Base-by-base conservation (phyloP, 331 rosid genomes). In the Malus hybrid region DNA sequence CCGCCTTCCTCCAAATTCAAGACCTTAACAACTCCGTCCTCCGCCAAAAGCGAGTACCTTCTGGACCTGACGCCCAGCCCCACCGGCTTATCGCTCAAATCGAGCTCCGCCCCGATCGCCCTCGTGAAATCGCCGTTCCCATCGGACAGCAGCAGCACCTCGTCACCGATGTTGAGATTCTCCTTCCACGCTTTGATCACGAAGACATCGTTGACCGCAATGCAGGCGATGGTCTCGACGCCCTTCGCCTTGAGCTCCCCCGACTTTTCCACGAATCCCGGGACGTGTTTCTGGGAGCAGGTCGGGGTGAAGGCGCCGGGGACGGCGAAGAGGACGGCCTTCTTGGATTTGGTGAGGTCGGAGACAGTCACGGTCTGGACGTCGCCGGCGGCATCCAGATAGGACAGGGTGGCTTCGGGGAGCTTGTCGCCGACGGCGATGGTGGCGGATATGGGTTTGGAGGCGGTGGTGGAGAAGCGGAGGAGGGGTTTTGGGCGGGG, bases 231-330 rank as follows among this genome's bases (percentile, higher is more conserved):
- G 1, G 96, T 89, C 59, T 92, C 93, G 8, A 95, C 81, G 0
- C 99, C 97, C 29, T 88, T 90, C 54, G 97, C 85, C 55, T 83
- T 89, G 55, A 95, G 97, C 80, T 89, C 96, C 10, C 81, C 0
- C 46, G 99, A 90, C 44, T 95, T 95, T 66, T 90, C 90, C 2
- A 90, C 91, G 92, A 95, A 95, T 0, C 99, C 96, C 0, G 99
- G 99, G 13, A 95, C 87, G 85, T 95, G 97, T 67, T 95, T 95
- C 87, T 86, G 99, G 22, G 99, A 95, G 80, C 99, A 95, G 44
- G 97, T 95, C 0, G 99, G 99, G 10, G 99, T 95, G 87, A 95
- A 95, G 6, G 99, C 99, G 16, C 99, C 99, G 0, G 99, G 99
- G 9, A 95, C 97, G 36, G 97, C 97, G 82, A 95, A 92, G 76